Conservation (phyloP, 1,284 basidiomycete genomes). For the Irpex rosettiformis region DNA sequence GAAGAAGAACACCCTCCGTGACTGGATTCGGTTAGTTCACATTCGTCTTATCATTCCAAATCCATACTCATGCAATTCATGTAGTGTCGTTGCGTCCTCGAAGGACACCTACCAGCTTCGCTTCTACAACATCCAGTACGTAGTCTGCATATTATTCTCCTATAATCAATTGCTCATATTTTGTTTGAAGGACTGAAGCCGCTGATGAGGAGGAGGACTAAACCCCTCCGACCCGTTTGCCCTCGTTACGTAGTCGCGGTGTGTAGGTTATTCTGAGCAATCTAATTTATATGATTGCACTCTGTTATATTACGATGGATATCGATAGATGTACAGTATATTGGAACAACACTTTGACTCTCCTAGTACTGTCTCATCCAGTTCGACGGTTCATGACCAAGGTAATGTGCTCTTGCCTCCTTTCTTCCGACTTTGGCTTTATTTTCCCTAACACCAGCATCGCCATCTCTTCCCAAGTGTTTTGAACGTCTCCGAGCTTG, state of each 20-base stretch:
- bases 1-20: conserved; percentile 84
- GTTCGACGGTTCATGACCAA: conserved; percentile 23
- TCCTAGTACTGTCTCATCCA: not conserved
- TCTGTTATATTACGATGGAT: too few species aligned
- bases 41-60: not conserved
- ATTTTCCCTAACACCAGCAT: conserved; percentile 55
- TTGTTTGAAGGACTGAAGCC: conserved; percentile 17
- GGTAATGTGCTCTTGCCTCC: conserved; percentile 25
- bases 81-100: conserved; percentile 80
- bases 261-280: not conserved
- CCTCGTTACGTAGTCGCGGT: too few species aligned
- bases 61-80: not conserved
- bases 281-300: not conserved
- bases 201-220: conserved; percentile 28
- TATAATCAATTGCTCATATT: not conserved
- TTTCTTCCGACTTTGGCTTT: conserved; percentile 32
- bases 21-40: conserved; percentile 73
- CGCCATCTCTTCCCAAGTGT: conserved; percentile 70
- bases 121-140: conserved; percentile 94
- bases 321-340: not conserved
- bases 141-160: conserved; percentile 13
- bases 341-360: not conserved
- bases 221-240: too few species aligned
- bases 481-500: conserved; percentile 54
- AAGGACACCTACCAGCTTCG: conserved; percentile 90